Conservation (phyloP, 495 filamentous ascomycete genomes). For the Neurospora tetrasperma region DNA sequence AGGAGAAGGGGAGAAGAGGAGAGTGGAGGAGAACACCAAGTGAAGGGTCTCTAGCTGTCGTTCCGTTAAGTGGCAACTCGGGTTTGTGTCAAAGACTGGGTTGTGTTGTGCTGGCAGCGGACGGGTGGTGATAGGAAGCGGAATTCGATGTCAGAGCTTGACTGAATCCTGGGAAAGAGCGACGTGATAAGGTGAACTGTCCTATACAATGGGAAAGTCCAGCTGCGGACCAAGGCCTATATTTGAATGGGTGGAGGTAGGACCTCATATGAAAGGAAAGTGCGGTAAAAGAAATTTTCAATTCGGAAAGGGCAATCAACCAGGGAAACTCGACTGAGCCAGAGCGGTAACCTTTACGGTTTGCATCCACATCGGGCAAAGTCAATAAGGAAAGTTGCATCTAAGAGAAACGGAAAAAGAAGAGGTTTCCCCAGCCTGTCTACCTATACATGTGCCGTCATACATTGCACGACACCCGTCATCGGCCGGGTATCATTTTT, state of each 20-base stretch:
- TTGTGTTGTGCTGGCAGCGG: not conserved
- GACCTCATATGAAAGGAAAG: not conserved
- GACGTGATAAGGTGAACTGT: not conserved
- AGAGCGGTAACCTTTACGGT: not conserved
- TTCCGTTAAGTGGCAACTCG: not conserved
- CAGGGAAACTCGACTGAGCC: not conserved
- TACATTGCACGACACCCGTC: conserved; percentile 21
- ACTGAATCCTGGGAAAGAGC: not conserved
- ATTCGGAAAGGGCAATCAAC: not conserved
- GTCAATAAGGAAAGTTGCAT: not conserved
- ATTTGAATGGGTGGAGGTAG: not conserved
- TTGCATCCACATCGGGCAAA: not conserved
- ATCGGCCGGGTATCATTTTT: conserved; percentile 12
- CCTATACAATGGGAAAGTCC: not conserved
- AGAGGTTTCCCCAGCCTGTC: not conserved
- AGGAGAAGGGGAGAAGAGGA: not conserved
- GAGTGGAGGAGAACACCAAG: not conserved
- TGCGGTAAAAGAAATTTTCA: not conserved
- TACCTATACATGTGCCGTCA: conserved; percentile 10
- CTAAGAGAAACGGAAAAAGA: not conserved
- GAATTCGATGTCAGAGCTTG: not conserved
- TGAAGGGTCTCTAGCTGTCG: not conserved
- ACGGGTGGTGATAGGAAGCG: not conserved
- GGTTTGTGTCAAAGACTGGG: not conserved
- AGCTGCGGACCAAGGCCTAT: not conserved